phyloP scores from a whole-genome alignment of 768 basidiomycete genomes.

The Neoboletus subvelutipes region DNA sequence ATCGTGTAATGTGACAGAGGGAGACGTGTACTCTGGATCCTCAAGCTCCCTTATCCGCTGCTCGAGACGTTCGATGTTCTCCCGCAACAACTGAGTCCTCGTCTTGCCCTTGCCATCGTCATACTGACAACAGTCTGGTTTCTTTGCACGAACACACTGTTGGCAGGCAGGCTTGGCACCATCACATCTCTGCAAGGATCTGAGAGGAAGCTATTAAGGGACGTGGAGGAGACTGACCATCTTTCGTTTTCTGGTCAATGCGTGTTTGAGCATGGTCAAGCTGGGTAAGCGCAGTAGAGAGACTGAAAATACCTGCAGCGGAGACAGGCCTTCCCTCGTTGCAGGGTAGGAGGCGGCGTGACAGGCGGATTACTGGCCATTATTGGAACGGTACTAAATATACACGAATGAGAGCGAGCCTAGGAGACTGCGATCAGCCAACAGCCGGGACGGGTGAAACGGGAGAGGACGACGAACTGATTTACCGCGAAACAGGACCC shows the following conservation, averaged over 20 bases:
- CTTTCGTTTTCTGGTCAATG: conserved; percentile 57
- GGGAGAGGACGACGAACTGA: conserved; percentile 7
- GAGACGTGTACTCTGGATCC: conserved; percentile 67
- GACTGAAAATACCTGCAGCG: conserved; percentile 58
- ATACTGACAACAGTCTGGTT: conserved; percentile 71
- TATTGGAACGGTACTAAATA: conserved; percentile 38
- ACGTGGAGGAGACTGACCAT: conserved; percentile 44
- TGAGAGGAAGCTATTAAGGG: conserved; percentile 11
- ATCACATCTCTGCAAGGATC: conserved; percentile 62
- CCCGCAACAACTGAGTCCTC: conserved; percentile 73
- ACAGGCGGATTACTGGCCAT: conserved; percentile 33
- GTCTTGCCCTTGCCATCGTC: conserved; percentile 86
- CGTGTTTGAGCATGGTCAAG: conserved; percentile 14
- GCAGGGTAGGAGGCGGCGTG: conserved; percentile 44
- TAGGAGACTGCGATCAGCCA: conserved; percentile 9
- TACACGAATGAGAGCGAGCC: conserved; percentile 29
- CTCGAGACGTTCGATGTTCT: conserved; percentile 73
- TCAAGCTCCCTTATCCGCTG: conserved; percentile 71
- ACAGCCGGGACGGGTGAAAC: neutral
- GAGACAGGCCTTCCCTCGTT: conserved; percentile 70
- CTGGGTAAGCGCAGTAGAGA: neutral
- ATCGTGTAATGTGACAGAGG: conserved; percentile 69
- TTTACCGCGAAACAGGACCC: conserved; percentile 2
- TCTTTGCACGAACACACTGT: conserved; percentile 78
- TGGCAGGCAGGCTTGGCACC: conserved; percentile 75